Conservation (phyloP, 2,329 filamentous ascomycete genomes). For the Talaromyces albobiverticillius region DNA sequence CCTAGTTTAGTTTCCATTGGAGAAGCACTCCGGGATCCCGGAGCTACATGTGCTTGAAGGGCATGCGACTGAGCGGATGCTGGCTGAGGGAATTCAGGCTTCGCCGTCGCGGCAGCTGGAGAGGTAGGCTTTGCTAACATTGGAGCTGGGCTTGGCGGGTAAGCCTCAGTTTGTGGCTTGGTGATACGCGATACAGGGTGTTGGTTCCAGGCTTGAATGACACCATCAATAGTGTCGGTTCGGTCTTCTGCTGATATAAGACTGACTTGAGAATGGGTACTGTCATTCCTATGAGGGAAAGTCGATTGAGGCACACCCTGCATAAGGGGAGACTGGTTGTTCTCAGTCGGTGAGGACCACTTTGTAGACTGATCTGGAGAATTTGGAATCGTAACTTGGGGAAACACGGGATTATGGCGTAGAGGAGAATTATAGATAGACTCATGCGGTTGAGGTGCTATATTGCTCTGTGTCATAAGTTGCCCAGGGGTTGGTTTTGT, state of each 20-base stretch:
- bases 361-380: background rate
- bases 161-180: constrained; percentile 16
- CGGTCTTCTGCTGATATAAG: constrained; percentile 24
- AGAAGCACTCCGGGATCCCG: constrained; percentile 1
- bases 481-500: background rate
- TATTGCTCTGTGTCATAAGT: background rate
- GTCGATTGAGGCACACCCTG: constrained; percentile 8
- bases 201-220: constrained; percentile 44
- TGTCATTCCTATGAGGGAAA: constrained; percentile 24
- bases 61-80: background rate
- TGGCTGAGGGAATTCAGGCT: background rate
- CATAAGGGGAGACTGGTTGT: too few relatives aligned
- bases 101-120: constrained; percentile 10
- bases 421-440: background rate
- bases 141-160: constrained; percentile 10
- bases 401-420: background rate
- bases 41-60: constrained; percentile 5
- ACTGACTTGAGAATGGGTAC: constrained; percentile 26
- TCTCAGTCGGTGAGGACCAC: too few relatives aligned
- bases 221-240: constrained; percentile 40
- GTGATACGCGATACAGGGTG: constrained; percentile 27
- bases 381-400: background rate
- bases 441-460: background rate
- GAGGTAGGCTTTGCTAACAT: constrained; percentile 15
- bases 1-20: background rate